A percentile compares a stretch with the other conserved stretches of the same genome.
phyloP scores from a whole-genome alignment of 495 filamentous ascomycete genomes.

The Bathelium albidoporum region DNA sequence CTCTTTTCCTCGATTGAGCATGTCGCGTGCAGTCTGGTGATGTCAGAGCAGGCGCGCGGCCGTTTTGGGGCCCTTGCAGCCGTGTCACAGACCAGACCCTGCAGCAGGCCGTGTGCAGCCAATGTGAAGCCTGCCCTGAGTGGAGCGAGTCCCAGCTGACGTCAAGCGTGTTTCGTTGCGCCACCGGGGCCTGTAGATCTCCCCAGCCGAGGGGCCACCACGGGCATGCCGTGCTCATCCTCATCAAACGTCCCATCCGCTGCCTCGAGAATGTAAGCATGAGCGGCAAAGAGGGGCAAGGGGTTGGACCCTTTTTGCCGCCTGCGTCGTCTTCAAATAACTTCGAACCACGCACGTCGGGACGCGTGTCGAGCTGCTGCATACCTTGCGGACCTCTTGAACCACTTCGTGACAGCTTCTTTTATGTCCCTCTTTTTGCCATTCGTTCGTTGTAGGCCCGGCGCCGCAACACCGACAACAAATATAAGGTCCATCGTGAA shows the following conservation, averaged over 20 bases:
- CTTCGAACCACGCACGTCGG: too few species aligned
- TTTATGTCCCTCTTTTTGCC: too few species aligned
- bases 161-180: background rate
- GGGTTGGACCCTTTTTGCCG: background rate
- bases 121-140: background rate
- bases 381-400: too few species aligned
- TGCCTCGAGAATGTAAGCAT: background rate
- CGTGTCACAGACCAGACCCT: background rate
- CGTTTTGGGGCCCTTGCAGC: background rate
- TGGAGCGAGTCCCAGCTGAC: background rate
- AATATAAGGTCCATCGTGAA: background rate
- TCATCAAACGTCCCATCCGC: background rate
- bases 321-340: background rate
- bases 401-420: too few species aligned
- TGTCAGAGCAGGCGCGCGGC: conserved; percentile 4
- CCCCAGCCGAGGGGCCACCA: background rate
- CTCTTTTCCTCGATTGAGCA: background rate
- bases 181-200: background rate
- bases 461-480: background rate
- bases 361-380: too few species aligned
- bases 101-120: background rate
- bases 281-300: background rate
- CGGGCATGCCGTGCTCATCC: too few species aligned
- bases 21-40: background rate
- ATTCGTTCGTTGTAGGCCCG: background rate